phyloP scores from a whole-genome alignment of 2,329 filamentous ascomycete genomes.

The Tolypocladium cylindrosporum region DNA sequence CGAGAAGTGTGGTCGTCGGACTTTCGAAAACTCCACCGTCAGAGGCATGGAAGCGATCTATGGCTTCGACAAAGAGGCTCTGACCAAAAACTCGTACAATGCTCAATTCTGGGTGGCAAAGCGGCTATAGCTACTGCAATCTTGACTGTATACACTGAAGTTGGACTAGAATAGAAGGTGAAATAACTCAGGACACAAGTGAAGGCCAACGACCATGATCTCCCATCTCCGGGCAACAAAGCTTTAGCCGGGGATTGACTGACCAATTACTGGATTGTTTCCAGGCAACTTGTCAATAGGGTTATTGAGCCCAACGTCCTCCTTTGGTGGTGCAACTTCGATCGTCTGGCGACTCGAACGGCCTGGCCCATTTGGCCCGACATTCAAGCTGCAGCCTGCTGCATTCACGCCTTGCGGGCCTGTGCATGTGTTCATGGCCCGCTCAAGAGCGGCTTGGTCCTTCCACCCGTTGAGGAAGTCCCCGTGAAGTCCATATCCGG shows the following conservation, averaged over 20 bases:
- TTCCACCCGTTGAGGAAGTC: conserved; percentile 20
- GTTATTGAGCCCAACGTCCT: conserved; percentile 14
- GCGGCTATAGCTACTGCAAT: not conserved
- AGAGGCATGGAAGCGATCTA: conserved; percentile 40
- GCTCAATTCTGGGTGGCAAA: conserved; percentile 44
- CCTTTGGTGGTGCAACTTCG: conserved; percentile 10
- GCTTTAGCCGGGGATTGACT: not conserved
- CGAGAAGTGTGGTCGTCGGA: conserved; percentile 29
- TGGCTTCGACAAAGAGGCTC: conserved; percentile 37
- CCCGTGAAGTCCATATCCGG: conserved; percentile 18
- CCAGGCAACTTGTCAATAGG: conserved; percentile 14
- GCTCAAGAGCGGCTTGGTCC: conserved; percentile 14
- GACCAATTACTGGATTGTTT: conserved; percentile 13
- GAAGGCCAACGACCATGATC: too few relatives aligned
- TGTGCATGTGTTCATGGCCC: conserved; percentile 15
- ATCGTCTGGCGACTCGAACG: conserved; percentile 6
- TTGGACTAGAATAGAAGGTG: not conserved
- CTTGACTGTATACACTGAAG: not conserved
- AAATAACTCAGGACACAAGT: too few relatives aligned
- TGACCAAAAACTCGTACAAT: conserved; percentile 42
- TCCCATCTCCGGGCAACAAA: too few relatives aligned
- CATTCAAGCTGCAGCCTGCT: conserved; percentile 14
- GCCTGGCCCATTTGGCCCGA: conserved; percentile 13
- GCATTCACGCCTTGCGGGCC: conserved; percentile 12
- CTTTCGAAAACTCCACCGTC: conserved; percentile 29